A percentile compares a stretch with the other conserved stretches of the same genome.
These are phyloP conservation scores for Aspergillus pseudotamarii DNA, from an alignment of 2,329 filamentous ascomycete species.

Conservation along the genomic window DNA sequence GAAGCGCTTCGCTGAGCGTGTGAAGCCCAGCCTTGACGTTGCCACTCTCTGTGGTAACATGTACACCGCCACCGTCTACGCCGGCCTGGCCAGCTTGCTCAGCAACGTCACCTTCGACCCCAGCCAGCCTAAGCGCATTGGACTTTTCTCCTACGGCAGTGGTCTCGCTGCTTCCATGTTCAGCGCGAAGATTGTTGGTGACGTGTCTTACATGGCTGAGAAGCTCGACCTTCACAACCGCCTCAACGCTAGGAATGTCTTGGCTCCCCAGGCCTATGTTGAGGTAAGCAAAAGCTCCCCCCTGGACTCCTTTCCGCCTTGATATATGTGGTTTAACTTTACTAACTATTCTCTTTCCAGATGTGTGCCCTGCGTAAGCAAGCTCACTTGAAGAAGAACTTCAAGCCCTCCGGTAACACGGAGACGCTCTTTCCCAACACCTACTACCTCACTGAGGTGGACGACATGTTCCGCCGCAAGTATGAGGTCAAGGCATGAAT, in stretches of 20 bases:
- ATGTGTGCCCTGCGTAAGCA: constrained; percentile 81
- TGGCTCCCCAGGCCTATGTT: constrained; percentile 74
- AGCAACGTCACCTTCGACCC: constrained; percentile 63
- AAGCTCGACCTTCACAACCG: constrained; percentile 70
- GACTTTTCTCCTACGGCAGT: constrained; percentile 78
- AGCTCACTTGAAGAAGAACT: constrained; percentile 81
- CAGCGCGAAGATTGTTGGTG: constrained; percentile 67
- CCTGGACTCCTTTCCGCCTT: neutral
- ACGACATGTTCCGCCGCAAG: constrained; percentile 82
- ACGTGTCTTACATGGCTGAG: constrained; percentile 68
- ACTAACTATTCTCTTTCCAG: constrained; percentile 46
- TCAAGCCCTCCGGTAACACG: constrained; percentile 67
- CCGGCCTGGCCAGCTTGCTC: constrained; percentile 62
- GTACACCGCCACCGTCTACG: constrained; percentile 64
- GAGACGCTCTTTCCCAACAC: constrained; percentile 68
- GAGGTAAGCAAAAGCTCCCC: constrained; percentile 55
- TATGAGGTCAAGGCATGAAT: constrained; percentile 74
- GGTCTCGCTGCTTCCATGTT: constrained; percentile 75
- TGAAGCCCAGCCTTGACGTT: constrained; percentile 72
- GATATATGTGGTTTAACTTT: constrained; percentile 5
- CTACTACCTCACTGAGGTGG: constrained; percentile 79
- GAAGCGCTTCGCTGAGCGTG: constrained; percentile 80
- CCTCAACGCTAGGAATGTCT: constrained; percentile 65
- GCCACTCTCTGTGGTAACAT: constrained; percentile 73
- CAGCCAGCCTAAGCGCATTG: constrained; percentile 72